Conservation (phyloP, 331 rosid species). For the Cydonia oblonga region DNA sequence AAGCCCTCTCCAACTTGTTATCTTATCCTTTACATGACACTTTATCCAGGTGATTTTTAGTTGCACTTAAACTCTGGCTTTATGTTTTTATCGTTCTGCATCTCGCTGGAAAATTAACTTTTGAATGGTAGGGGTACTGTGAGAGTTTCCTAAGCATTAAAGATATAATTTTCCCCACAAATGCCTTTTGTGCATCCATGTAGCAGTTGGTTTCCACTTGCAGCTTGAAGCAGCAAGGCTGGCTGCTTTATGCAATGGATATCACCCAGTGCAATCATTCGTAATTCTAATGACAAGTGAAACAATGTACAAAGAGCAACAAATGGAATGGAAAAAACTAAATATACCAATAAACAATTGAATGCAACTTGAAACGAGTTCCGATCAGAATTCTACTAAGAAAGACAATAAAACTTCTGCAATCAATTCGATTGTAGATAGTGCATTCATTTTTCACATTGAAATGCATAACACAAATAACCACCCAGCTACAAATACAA, state of each 20-base stretch:
- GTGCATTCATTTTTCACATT: too few relatives aligned
- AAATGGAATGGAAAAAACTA: background rate
- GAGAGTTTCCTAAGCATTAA: background rate
- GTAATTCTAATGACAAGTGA: background rate
- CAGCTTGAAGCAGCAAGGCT: too few relatives aligned
- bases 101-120: background rate
- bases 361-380: background rate
- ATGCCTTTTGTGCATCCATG: too few relatives aligned
- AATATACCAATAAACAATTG: background rate
- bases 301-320: constrained; percentile 2
- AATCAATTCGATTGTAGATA: too few relatives aligned
- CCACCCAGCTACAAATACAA: too few relatives aligned
- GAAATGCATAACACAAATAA: too few relatives aligned
- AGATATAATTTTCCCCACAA: background rate
- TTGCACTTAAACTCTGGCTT: constrained; percentile 2
- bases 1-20: constrained; percentile 61
- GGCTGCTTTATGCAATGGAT: too few relatives aligned
- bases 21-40: constrained; percentile 71
- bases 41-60: constrained; percentile 45
- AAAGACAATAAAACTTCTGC: too few relatives aligned
- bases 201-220: too few relatives aligned
- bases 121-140: background rate
- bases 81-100: background rate
- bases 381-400: too few relatives aligned
- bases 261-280: background rate